A percentile compares a stretch with the other conserved stretches of the same genome.
phyloP scores from a whole-genome alignment of 2,329 filamentous ascomycete species.

The Trichoderma guizhouense region DNA sequence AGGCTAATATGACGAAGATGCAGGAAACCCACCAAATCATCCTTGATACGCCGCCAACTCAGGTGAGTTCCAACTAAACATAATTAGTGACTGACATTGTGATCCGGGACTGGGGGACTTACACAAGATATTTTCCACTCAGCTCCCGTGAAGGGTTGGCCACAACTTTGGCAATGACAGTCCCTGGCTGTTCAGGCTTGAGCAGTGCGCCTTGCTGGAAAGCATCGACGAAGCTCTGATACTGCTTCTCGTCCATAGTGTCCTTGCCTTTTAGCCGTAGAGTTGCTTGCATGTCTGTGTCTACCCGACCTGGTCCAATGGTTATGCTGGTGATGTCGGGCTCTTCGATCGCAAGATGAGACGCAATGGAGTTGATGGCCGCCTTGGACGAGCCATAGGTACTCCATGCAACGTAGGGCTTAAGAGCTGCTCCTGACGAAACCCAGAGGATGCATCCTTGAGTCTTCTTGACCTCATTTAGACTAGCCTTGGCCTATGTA shows the following conservation, averaged over 20 bases:
- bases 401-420: conserved; percentile 69
- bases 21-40: conserved; percentile 20
- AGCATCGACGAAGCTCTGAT: conserved; percentile 65
- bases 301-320: conserved; percentile 75
- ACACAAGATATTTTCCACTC: conserved; percentile 74
- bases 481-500: conserved; percentile 62
- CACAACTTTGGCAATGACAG: conserved; percentile 79
- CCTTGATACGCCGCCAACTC: conserved; percentile 55
- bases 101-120: conserved; percentile 27
- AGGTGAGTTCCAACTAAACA: conserved; percentile 36
- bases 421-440: conserved; percentile 71
- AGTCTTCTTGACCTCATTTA: conserved; percentile 64
- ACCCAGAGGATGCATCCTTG: conserved; percentile 73
- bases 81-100: not conserved
- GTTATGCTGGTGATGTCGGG: conserved; percentile 69
- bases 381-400: conserved; percentile 82
- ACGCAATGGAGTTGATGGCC: conserved; percentile 73
- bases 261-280: conserved; percentile 61
- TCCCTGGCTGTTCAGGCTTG: conserved; percentile 77
- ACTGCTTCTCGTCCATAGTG: conserved; percentile 53
- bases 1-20: conserved; percentile 21
- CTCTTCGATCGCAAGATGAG: conserved; percentile 73
- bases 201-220: conserved; percentile 70
- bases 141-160: conserved; percentile 62
- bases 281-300: conserved; percentile 87